A percentile compares a stretch with the other conserved stretches of the same genome.
These are phyloP conservation scores for Hanseniaspora uvarum DNA, from an alignment of 1,139 yeast genomes.

Conservation along the genomic window DNA sequence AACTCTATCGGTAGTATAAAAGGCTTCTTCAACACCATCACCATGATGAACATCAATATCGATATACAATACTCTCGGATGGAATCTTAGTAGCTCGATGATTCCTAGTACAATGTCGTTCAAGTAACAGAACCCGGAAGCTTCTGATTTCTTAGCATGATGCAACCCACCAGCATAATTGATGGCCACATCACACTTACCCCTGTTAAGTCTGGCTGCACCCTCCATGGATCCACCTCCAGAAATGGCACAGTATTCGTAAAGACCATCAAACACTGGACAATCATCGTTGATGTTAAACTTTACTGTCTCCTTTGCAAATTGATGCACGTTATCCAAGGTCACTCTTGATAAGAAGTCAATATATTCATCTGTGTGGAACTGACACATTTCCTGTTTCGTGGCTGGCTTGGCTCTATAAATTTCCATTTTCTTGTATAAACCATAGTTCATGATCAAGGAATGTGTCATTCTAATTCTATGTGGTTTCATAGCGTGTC, in stretches of 20 bases:
- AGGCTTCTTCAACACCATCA: constrained; percentile 97
- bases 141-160: constrained; percentile 90
- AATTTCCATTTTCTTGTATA: constrained; percentile 93
- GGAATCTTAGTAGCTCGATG: constrained; percentile 67
- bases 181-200: constrained; percentile 89
- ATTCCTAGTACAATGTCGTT: constrained; percentile 90
- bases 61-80: constrained; percentile 83
- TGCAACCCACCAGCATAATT: constrained; percentile 97
- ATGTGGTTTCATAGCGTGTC: constrained; percentile 98
- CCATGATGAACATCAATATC: constrained; percentile 97
- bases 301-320: constrained; percentile 83
- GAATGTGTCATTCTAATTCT: constrained; percentile 98
- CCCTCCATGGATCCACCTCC: constrained; percentile 99
- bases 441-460: constrained; percentile 90
- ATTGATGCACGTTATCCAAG: constrained; percentile 86
- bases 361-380: constrained; percentile 93
- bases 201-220: constrained; percentile 82
- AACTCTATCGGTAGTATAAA: constrained; percentile 87
- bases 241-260: constrained; percentile 85
- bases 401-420: constrained; percentile 97
- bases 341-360: constrained; percentile 88
- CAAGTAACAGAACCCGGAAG: constrained; percentile 90
- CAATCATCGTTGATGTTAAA: constrained; percentile 97
- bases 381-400: constrained; percentile 96
- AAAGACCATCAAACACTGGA: constrained; percentile 92